Base-by-base conservation (phyloP, 805 yeast genomes). In the Candida nonsorbophila region DNA sequence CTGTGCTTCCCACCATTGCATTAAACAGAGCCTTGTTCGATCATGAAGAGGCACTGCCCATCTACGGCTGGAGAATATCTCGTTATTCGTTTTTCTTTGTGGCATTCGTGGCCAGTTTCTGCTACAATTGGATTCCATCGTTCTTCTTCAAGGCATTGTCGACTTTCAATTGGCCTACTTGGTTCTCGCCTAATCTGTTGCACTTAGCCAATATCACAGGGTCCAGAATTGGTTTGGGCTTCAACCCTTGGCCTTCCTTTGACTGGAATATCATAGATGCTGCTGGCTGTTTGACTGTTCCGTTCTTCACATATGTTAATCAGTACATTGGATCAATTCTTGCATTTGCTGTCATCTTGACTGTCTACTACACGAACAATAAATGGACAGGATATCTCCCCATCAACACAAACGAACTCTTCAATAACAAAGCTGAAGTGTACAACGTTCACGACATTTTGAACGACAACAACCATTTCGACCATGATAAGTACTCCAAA, bases 371-470 rank as follows among this genome's bases (percentile, higher is more conserved):
- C 41, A 51, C 69, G n/a, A 72, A 73, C 45, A 56, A 60, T 31
- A 60, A 62, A 27, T 70, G 74, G 72, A 60, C 72, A 0, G 68
- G 61, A 2, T 68, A 70, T 38, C 43, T 74, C 25, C 78, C 77
- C 2, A 67, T 71, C 51, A 48, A 74, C 46, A 55, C 77, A n/a
- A 73, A 73, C 47, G 49, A 54, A 8, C 44, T 77, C 19, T 76
- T 60, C 50, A 68, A 72, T 34, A 76, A 75, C 42, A 61, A 55
- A 20, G 84, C 78, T 15, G 47, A 58, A 16, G 35, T 55, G 0
- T 78, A 61, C 47, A 54, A 67, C 13, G 72, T 77, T 23, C 58
- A 62, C 11, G 47, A 63, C 30, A 62, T 78, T 11, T 45, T 78
- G 24, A 51, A 67, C 28, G 53, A 48, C 3, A 49, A 69, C 11